Evolutionary conservation across 2,329 filamentous ascomycete species (phyloP).

Genomic region (Aspergillus candidus): DNA sequence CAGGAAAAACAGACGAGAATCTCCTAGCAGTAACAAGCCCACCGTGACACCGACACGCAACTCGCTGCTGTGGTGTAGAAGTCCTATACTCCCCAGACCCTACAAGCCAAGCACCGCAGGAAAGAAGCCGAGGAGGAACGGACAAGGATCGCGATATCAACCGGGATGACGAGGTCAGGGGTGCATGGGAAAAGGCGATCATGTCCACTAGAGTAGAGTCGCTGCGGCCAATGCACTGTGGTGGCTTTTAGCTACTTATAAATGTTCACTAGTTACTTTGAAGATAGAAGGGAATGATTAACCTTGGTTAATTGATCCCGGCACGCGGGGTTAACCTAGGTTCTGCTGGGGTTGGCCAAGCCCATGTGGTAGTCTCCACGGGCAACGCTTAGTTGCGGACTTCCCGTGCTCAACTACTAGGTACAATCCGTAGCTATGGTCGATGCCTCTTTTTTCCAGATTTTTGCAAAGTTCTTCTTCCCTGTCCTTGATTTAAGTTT

Average conservation of each 20-base stretch:
- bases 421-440: too few relatives aligned
- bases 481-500: too few relatives aligned
- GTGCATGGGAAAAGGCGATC: slow-evolving; percentile 5
- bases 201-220: slow-evolving; percentile 3
- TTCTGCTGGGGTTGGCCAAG: too few relatives aligned
- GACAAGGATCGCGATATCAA: slow-evolving; percentile 4
- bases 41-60: background rate
- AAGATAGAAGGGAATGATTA: background rate
- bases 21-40: slow-evolving; percentile 3
- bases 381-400: too few relatives aligned
- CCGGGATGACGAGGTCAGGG: slow-evolving; percentile 4
- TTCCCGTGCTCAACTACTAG: too few relatives aligned
- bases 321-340: too few relatives aligned
- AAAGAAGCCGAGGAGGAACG: slow-evolving; percentile 2
- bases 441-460: too few relatives aligned
- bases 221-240: slow-evolving; percentile 5
- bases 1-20: slow-evolving; percentile 10
- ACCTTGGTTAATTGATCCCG: background rate
- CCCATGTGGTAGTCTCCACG: too few relatives aligned
- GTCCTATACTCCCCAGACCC: slow-evolving; percentile 3
- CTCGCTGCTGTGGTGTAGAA: background rate
- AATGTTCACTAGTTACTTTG: too few relatives aligned
- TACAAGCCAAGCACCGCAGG: slow-evolving; percentile 6
- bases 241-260: background rate
- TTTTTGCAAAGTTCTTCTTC: too few relatives aligned